phyloP scores from a whole-genome alignment of 768 basidiomycete genomes.

The Suillus lakei region DNA sequence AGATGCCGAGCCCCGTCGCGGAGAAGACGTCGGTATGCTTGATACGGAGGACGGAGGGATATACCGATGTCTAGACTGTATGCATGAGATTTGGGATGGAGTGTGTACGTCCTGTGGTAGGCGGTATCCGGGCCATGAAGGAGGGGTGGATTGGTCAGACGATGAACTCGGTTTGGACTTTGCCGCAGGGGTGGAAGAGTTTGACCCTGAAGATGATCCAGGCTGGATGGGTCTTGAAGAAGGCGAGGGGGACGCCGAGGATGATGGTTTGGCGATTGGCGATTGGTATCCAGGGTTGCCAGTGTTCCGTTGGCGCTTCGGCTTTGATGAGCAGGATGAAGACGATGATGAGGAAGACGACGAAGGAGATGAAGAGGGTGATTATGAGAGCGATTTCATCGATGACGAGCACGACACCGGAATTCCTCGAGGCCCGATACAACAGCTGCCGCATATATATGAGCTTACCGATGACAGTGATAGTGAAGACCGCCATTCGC shows the following conservation, averaged over 20 bases:
- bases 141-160: conserved; percentile 28
- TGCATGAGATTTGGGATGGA: conserved; percentile 79
- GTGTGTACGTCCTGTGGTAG: conserved; percentile 66
- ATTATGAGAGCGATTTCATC: conserved; percentile 61
- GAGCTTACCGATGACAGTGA: conserved; percentile 25
- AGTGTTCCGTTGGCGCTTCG: conserved; percentile 23
- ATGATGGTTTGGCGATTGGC: conserved; percentile 23
- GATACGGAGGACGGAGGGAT: conserved; percentile 79
- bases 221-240: conserved; percentile 38
- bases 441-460: conserved; percentile 25
- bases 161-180: conserved; percentile 41
- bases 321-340: conserved; percentile 19
- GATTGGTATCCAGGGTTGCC: conserved; percentile 23
- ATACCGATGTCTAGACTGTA: conserved; percentile 76
- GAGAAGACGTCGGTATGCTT: conserved; percentile 60
- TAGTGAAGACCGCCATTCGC: conserved; percentile 11
- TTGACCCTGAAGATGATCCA: conserved; percentile 34
- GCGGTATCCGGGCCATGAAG: conserved; percentile 57
- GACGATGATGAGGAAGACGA: conserved; percentile 26
- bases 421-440: conserved; percentile 1
- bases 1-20: conserved; percentile 25
- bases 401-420: conserved; percentile 46
- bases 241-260: conserved; percentile 40
- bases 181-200: conserved; percentile 40
- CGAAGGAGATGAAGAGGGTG: conserved; percentile 39